A percentile compares a stretch with the other conserved stretches of the same genome.
These are phyloP conservation scores for Epichloe sp. DNA, from an alignment of 2,329 filamentous ascomycete genomes.

Conservation along the genomic window DNA sequence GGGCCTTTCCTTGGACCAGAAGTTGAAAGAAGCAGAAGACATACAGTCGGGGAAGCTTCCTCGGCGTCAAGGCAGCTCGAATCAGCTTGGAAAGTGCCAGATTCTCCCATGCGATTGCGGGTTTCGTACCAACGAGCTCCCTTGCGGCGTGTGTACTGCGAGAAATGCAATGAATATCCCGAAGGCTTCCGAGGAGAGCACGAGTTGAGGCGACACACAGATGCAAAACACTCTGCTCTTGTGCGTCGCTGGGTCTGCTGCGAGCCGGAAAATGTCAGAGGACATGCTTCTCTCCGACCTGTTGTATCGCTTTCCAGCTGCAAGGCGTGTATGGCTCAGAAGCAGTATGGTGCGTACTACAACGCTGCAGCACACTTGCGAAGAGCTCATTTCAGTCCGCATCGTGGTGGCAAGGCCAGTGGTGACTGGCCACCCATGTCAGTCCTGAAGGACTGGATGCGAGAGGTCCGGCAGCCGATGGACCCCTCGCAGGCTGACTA, in stretches of 20 bases:
- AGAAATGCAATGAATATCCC: slow-evolving; percentile 66
- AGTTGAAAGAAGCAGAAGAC: slow-evolving; percentile 19
- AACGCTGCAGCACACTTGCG: slow-evolving; percentile 46
- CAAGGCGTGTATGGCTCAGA: slow-evolving; percentile 43
- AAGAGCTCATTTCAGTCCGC: slow-evolving; percentile 43
- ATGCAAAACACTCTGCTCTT: slow-evolving; percentile 42
- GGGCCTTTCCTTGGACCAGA: slow-evolving; percentile 4
- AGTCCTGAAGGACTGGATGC: slow-evolving; percentile 47
- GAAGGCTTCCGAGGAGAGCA: slow-evolving; percentile 86
- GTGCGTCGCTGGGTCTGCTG: slow-evolving; percentile 44
- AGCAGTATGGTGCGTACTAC: slow-evolving; percentile 46
- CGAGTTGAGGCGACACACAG: slow-evolving; percentile 59
- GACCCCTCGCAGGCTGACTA: slow-evolving; percentile 15
- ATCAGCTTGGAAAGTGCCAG: slow-evolving; percentile 30
- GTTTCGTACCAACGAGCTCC: slow-evolving; percentile 39
- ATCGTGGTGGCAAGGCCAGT: slow-evolving; percentile 41
- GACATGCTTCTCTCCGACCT: slow-evolving; percentile 28
- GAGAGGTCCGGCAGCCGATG: slow-evolving; percentile 40
- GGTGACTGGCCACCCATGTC: slow-evolving; percentile 47
- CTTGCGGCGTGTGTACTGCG: slow-evolving; percentile 62
- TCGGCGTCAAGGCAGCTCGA: slow-evolving; percentile 25
- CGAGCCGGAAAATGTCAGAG: slow-evolving; percentile 29
- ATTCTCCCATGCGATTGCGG: slow-evolving; percentile 20
- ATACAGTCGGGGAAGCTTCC: slow-evolving; percentile 34
- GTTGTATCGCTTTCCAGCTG: slow-evolving; percentile 40